phyloP scores from a whole-genome alignment of 2,329 filamentous ascomycete genomes.

The Penicillium brevicompactum region DNA sequence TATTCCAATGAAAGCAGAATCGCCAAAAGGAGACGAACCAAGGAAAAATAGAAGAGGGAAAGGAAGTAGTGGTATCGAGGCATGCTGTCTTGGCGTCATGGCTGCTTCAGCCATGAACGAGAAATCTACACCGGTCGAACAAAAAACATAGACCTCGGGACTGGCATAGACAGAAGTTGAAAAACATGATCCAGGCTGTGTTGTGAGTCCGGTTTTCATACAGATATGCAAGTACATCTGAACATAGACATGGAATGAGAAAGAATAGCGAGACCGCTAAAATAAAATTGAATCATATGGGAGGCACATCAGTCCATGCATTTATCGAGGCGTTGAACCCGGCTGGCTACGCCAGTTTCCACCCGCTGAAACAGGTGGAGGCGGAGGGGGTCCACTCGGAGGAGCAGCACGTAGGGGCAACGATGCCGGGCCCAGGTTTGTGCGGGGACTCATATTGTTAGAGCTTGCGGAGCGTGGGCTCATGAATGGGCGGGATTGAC shows the following conservation, averaged over 20 bases:
- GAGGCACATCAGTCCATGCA: neutral
- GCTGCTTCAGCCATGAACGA: neutral
- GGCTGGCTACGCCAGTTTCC: conserved; percentile 31
- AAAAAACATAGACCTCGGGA: neutral
- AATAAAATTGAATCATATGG: neutral
- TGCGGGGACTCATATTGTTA: conserved; percentile 36
- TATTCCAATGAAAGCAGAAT: conserved; percentile 5
- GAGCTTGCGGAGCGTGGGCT: conserved; percentile 44
- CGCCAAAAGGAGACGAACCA: conserved; percentile 2
- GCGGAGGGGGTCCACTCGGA: conserved; percentile 59
- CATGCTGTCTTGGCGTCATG: neutral
- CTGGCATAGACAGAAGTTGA: neutral
- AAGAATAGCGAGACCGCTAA: neutral
- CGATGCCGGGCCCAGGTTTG: conserved; percentile 55
- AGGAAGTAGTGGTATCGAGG: neutral
- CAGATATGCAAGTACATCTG: neutral
- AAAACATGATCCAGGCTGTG: neutral
- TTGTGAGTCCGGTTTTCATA: neutral
- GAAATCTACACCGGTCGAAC: neutral
- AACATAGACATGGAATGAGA: conserved; percentile 1
- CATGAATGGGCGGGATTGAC: conserved; percentile 40
- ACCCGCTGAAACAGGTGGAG: conserved; percentile 50
- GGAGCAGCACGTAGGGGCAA: conserved; percentile 67
- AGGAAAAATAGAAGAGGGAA: neutral
- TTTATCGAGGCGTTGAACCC: conserved; percentile 5